Base-by-base conservation (phyloP, 371 early-diverging fungal species). In the Capillidium rhysosporum region DNA sequence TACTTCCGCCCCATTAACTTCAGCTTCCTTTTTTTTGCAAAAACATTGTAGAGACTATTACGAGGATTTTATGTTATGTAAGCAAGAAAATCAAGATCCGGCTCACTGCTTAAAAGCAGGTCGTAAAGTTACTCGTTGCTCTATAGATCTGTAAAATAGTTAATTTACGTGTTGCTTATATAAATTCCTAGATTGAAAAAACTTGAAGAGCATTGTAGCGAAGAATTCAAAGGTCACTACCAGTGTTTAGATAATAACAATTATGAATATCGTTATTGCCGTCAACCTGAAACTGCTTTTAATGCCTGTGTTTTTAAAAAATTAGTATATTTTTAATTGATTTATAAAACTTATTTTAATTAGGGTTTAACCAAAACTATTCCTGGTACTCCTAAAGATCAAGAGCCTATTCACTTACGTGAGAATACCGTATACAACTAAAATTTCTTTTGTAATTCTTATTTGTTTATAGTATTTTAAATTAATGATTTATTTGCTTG, bases 51-150 rank as follows among this genome's bases (percentile, higher is more conserved):
- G 85, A 66, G 81, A 79, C 54, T 92, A 86, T 73, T 84, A 79
- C 59, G 91, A 92, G 59, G 96, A 96, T 65, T 96, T 84, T 63
- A 89, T 96, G 87, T 76, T 88, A 49, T 94, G 96, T 77, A 96
- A 92, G 73, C 69, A 74, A 59, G 91, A 92, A 61, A 83, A 75
- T 68, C 73, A 75, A 58, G 83, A 92, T 61, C 96, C 96, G 18
- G 71, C 75, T 56, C 84, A 86, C 59, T 96, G 94, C 63, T 68
- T 92, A 56, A 75, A 77, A 68, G 94, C 93, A 60, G 96, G 96
- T 16, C 78, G 93, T 60, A 86, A 86, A 59, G 94, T 93, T 58
- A 96, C 94, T 30, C 84, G 94, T 20, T 96, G 96, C 63, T 87
- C 87, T 26, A 73, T 87, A 60, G 86, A 90, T 56, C 63, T 89